Percentiles rank a stretch among this genome's conserved stretches.
These are phyloP conservation scores for Cytospora paraplurivora DNA, from an alignment of 2,329 filamentous ascomycete genomes.

Conservation along the genomic window DNA sequence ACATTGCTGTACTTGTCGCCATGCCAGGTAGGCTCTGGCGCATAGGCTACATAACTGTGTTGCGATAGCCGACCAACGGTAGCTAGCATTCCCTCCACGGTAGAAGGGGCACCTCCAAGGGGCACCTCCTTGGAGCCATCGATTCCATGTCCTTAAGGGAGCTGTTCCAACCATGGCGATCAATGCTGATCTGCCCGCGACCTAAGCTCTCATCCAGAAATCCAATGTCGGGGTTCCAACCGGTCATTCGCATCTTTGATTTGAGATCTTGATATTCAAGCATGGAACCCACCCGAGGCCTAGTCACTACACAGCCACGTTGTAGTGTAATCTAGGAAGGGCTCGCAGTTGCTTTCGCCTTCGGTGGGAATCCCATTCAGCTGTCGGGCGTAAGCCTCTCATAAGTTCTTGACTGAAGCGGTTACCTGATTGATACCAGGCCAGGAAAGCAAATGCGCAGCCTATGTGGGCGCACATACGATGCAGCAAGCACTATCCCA, in stretches of 20 bases:
- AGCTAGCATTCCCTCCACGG: not conserved
- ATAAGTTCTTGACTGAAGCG: not conserved
- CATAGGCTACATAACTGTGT: slow-evolving; percentile 19
- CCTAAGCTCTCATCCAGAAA: not conserved
- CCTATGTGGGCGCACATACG: not conserved
- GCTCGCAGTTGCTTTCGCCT: not conserved
- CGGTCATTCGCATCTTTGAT: not conserved
- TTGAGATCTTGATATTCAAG: not conserved
- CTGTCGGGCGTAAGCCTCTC: not conserved
- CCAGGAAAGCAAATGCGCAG: not conserved
- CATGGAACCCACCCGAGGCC: not conserved
- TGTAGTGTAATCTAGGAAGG: not conserved
- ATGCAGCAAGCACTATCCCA: not conserved
- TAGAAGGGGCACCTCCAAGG: no score
- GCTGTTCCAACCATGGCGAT: not conserved
- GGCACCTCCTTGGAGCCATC: not conserved
- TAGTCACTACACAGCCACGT: not conserved
- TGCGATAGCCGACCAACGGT: slow-evolving; percentile 3
- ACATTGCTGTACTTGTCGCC: slow-evolving; percentile 13
- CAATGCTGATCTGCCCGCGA: not conserved
- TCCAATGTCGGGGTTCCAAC: not conserved
- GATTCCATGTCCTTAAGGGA: not conserved
- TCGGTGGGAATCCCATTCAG: not conserved
- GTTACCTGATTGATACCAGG: not conserved
- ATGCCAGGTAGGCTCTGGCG: slow-evolving; percentile 18